phyloP scores from a whole-genome alignment of 2,329 filamentous ascomycete species.

The Penicillium sp. region DNA sequence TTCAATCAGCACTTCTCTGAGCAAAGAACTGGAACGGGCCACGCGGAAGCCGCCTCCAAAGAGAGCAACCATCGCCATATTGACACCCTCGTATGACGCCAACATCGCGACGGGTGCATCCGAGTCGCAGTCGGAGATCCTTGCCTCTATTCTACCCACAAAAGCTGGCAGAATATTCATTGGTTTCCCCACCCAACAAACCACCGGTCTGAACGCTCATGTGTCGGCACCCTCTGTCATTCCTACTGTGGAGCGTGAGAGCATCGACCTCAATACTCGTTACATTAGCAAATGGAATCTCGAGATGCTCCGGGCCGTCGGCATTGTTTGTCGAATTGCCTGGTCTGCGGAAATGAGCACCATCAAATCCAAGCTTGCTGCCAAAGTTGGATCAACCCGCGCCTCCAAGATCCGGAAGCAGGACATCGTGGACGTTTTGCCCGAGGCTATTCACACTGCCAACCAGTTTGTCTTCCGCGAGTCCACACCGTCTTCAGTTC shows the following conservation, averaged over 20 bases:
- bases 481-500: constrained; percentile 82
- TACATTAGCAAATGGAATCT: constrained; percentile 96
- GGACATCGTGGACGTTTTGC: constrained; percentile 68
- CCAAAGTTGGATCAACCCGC: constrained; percentile 32
- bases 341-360: constrained; percentile 86
- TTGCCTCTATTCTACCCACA: constrained; percentile 84
- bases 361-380: constrained; percentile 63
- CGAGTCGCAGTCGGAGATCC: constrained; percentile 64
- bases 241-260: constrained; percentile 94
- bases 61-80: constrained; percentile 77
- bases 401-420: constrained; percentile 61
- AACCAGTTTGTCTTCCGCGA: constrained; percentile 87
- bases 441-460: constrained; percentile 78
- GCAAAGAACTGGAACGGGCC: constrained; percentile 85
- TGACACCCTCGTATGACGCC: constrained; percentile 91
- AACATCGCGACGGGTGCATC: constrained; percentile 65
- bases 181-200: constrained; percentile 96
- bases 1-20: constrained; percentile 70
- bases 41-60: constrained; percentile 97
- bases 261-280: constrained; percentile 92
- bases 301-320: constrained; percentile 87
- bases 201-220: constrained; percentile 89
- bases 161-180: constrained; percentile 94
- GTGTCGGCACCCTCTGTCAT: constrained; percentile 96
- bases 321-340: constrained; percentile 84